phyloP scores from a whole-genome alignment of 371 early-diverging fungal genomes.

The Thermomucor indicae-seudaticae region DNA sequence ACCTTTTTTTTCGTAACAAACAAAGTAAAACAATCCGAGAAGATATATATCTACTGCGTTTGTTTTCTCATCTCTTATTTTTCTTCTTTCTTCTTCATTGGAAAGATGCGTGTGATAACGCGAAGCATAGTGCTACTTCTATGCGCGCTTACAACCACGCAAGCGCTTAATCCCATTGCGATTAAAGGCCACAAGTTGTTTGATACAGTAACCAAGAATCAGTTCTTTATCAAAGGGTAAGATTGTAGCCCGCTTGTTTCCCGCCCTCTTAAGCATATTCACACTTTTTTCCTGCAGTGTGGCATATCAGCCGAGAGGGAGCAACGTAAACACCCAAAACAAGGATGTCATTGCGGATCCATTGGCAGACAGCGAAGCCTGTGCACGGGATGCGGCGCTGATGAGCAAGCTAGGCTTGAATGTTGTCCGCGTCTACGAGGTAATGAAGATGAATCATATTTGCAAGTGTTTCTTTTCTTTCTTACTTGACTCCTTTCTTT shows the following conservation, averaged over 20 bases:
- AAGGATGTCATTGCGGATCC: slow-evolving; percentile 45
- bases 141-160: slow-evolving; percentile 1
- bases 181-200: slow-evolving; percentile 75
- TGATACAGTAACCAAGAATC: slow-evolving; percentile 64
- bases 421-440: slow-evolving; percentile 76
- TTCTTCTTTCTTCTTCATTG: not conserved
- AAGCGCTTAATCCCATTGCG: slow-evolving; percentile 53
- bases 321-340: slow-evolving; percentile 7
- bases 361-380: slow-evolving; percentile 55
- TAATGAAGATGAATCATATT: slow-evolving; percentile 1
- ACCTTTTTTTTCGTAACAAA: not conserved
- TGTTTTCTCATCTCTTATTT: not conserved
- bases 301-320: slow-evolving; percentile 69
- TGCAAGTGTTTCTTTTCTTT: not conserved
- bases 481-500: not conserved
- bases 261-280: not conserved
- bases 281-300: slow-evolving; percentile 27
- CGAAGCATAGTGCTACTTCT: slow-evolving; percentile 2
- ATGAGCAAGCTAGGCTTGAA: slow-evolving; percentile 73
- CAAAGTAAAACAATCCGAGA: not conserved
- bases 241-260: not conserved
- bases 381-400: slow-evolving; percentile 62
- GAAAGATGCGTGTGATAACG: not conserved
- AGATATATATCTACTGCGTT: not conserved
- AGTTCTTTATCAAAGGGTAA: slow-evolving; percentile 77